Base-by-base conservation (phyloP, 1,139 yeast species). In the Suhomyces guaymorum region DNA sequence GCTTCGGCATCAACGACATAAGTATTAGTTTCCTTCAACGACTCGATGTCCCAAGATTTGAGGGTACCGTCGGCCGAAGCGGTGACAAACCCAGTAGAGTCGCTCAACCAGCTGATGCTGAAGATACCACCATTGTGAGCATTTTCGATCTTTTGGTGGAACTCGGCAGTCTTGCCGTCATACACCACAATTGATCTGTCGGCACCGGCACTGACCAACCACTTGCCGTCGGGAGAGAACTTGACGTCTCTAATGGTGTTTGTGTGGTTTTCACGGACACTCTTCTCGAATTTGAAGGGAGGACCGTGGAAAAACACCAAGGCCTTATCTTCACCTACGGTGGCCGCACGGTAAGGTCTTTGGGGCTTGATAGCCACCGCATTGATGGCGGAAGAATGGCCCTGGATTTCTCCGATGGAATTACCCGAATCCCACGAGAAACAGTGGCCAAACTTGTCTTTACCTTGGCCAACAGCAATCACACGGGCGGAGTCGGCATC, bases 381-480 rank as follows among this genome's bases (percentile, higher is more conserved):
- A 54, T 85, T 88, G 54, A 90, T 78, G 26, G 78, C 76, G 25
- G 85, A 80, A n/a, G 95, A 76, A 57, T 92, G 98, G 19, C 98
- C 99, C 38, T 89, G 82, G 48, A 94, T 83, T 57, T 92, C 97
- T 35, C 98, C 99, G 29, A 92, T 82, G 8, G 96, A 79, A 60
- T 92, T 92, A 38, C 98, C 98, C 1, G 95, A 75, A 56, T 92
- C 99, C 75, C 86, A 85, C 5, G 96, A 79, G 54, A 92, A 88
- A 43, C 95, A 90, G 50, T 86, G 96, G 3, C 97, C 98, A 54
- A 79, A 89, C 46, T 84, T 75, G 51, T 90, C 97, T 51, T 84
- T 83, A 31, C 98, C 97, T 50, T 86, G 84, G 35, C 99, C 99
- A 8, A 90, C 97, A 1, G 96, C 96, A 55, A 94, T 86, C 37